Percentiles rank a stretch among this genome's conserved stretches.
Evolutionary conservation across 331 rosid genomes (phyloP).

Genomic region (Saraca asoca): DNA sequence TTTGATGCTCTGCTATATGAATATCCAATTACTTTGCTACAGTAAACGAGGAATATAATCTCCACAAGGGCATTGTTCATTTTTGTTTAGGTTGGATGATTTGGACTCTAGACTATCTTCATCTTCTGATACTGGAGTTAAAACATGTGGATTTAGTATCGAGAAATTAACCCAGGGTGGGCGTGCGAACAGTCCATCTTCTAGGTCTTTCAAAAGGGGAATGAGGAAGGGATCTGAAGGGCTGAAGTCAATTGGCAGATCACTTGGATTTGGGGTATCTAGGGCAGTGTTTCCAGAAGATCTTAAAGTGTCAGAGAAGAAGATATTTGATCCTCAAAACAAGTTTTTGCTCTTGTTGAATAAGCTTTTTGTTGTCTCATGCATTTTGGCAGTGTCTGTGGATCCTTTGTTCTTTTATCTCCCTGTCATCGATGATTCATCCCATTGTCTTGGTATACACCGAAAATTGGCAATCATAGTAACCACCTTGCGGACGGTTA

Average conservation of each 20-base stretch:
- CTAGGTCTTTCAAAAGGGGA: slow-evolving; percentile 86
- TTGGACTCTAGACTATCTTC: slow-evolving; percentile 78
- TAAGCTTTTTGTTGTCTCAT: slow-evolving; percentile 76
- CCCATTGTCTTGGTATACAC: slow-evolving; percentile 77
- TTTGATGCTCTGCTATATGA: slow-evolving; percentile 26
- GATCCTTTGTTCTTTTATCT: slow-evolving; percentile 94
- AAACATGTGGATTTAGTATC: slow-evolving; percentile 67
- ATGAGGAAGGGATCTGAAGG: slow-evolving; percentile 97
- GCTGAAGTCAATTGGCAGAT: slow-evolving; percentile 83
- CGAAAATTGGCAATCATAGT: slow-evolving; percentile 70
- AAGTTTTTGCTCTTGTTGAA: slow-evolving; percentile 77
- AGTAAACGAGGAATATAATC: slow-evolving; percentile 28
- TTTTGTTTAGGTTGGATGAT: slow-evolving; percentile 72
- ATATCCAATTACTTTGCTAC: slow-evolving; percentile 29
- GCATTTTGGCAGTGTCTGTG: slow-evolving; percentile 85
- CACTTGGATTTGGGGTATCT: slow-evolving; percentile 85
- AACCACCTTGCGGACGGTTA: slow-evolving; percentile 76
- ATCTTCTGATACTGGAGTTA: slow-evolving; percentile 71
- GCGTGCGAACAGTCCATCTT: slow-evolving; percentile 62
- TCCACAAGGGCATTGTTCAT: slow-evolving; percentile 33
- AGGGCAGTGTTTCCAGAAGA: slow-evolving; percentile 95
- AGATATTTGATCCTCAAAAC: slow-evolving; percentile 96
- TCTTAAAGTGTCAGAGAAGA: slow-evolving; percentile 82
- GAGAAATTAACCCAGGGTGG: slow-evolving; percentile 70
- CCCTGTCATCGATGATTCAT: slow-evolving; percentile 63